These are phyloP conservation scores for Hippophae rhamnoides DNA, from an alignment of 306 rosid genomes.

Conservation along the genomic window DNA sequence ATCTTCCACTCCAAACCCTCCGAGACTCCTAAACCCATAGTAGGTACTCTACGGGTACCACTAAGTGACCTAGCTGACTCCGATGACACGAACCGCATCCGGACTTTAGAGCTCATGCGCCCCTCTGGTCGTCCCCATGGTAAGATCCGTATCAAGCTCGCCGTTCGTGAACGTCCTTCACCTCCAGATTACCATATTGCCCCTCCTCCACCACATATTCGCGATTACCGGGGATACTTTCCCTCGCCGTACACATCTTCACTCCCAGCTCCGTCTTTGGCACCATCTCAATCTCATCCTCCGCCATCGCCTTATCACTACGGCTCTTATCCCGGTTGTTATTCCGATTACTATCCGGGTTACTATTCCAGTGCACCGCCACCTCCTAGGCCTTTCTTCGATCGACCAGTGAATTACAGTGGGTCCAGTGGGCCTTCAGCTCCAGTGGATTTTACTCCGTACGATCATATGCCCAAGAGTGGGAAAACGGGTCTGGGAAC, in stretches of 20 bases:
- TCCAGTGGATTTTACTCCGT: slow-evolving; percentile 56
- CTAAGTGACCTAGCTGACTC: slow-evolving; percentile 41
- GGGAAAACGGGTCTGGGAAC: slow-evolving; percentile 50
- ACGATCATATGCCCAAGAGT: slow-evolving; percentile 46
- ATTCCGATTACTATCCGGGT: slow-evolving; percentile 42
- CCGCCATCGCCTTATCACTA: slow-evolving; percentile 40
- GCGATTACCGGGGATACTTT: slow-evolving; percentile 48
- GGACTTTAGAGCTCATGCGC: slow-evolving; percentile 42
- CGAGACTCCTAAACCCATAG: slow-evolving; percentile 79
- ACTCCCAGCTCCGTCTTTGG: background rate
- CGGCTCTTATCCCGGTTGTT: slow-evolving; percentile 42
- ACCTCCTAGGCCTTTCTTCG: slow-evolving; percentile 62
- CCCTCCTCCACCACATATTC: slow-evolving; percentile 32
- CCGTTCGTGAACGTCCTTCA: slow-evolving; percentile 45
- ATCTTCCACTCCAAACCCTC: slow-evolving; percentile 84
- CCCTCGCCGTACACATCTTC: slow-evolving; percentile 29
- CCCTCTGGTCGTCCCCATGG: slow-evolving; percentile 88
- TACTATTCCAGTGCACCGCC: slow-evolving; percentile 53
- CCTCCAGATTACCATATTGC: slow-evolving; percentile 40
- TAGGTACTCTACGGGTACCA: slow-evolving; percentile 54
- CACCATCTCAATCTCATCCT: slow-evolving; percentile 10
- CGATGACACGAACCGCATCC: slow-evolving; percentile 32
- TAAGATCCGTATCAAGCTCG: slow-evolving; percentile 59
- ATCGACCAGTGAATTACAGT: slow-evolving; percentile 30
- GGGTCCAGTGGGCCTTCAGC: slow-evolving; percentile 12